A percentile compares a stretch with the other conserved stretches of the same genome.
These are phyloP conservation scores for Fusarium sp. DNA, from an alignment of 2,329 filamentous ascomycete genomes.

Conservation along the genomic window DNA sequence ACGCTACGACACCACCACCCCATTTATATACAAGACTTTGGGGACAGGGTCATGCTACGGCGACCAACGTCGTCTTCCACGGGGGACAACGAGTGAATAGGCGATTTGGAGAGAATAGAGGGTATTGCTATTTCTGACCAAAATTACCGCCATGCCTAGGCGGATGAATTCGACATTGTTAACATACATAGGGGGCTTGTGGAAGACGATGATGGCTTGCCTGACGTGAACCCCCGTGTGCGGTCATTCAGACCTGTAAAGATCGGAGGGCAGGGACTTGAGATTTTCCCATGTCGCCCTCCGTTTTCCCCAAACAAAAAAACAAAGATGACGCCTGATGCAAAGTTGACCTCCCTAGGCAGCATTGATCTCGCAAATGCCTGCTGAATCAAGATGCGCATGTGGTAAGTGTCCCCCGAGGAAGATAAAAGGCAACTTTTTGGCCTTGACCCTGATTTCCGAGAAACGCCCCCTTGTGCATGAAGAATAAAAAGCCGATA, in stretches of 20 bases:
- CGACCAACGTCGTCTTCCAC: slow-evolving; percentile 74
- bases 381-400: slow-evolving; percentile 52
- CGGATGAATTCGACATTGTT: slow-evolving; percentile 59
- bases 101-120: slow-evolving; percentile 55
- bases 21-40: slow-evolving; percentile 60
- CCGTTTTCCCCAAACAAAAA: slow-evolving; percentile 46
- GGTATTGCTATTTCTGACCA: slow-evolving; percentile 60
- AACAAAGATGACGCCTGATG: slow-evolving; percentile 51
- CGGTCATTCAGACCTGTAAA: slow-evolving; percentile 42
- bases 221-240: slow-evolving; percentile 58
- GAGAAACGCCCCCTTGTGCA: slow-evolving; percentile 50
- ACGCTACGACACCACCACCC: slow-evolving; percentile 51
- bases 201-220: slow-evolving; percentile 80
- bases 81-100: slow-evolving; percentile 54
- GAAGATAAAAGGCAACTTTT: slow-evolving; percentile 44
- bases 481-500: slow-evolving; percentile 40
- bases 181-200: slow-evolving; percentile 74
- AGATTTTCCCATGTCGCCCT: slow-evolving; percentile 39
- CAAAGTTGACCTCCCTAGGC: slow-evolving; percentile 49
- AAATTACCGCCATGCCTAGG: slow-evolving; percentile 52
- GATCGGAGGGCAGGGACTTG: slow-evolving; percentile 38
- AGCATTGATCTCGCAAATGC: slow-evolving; percentile 50
- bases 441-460: slow-evolving; percentile 45
- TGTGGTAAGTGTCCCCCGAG: slow-evolving; percentile 49
- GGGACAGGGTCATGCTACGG: slow-evolving; percentile 63